Conservation (phyloP, 176 grass and related monocot genomes). For the Avena insularis region DNA sequence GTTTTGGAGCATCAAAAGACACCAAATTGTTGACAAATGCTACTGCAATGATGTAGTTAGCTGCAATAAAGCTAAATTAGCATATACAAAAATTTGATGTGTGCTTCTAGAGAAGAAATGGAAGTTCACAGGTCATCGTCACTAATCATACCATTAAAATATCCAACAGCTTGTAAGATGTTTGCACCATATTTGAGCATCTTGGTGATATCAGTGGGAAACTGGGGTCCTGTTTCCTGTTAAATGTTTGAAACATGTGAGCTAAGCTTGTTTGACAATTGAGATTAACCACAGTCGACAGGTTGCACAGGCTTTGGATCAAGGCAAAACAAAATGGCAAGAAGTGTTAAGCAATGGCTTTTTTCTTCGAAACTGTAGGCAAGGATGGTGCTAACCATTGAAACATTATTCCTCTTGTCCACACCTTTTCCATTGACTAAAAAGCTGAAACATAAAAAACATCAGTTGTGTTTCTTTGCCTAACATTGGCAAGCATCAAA, state of each 20-base stretch:
- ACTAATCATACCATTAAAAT: constrained; percentile 74
- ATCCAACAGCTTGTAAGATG: constrained; percentile 91
- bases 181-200: constrained; percentile 99
- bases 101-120: constrained; percentile 21
- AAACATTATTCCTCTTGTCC: constrained; percentile 87
- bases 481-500: constrained; percentile 28
- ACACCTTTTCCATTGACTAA: constrained; percentile 91
- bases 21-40: constrained; percentile 62
- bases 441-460: constrained; percentile 68
- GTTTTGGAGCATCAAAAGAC: constrained; percentile 49
- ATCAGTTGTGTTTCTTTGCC: constrained; percentile 28
- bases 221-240: constrained; percentile 87
- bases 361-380: constrained; percentile 1
- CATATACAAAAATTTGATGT: constrained; percentile 14
- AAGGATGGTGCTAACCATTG: constrained; percentile 63
- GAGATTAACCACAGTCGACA: constrained; percentile 13
- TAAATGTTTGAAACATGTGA: constrained; percentile 28
- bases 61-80: constrained; percentile 54
- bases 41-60: constrained; percentile 81
- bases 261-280: constrained; percentile 19
- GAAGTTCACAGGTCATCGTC: constrained; percentile 18
- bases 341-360: constrained; percentile 9
- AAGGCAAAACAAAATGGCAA: constrained; percentile 33
- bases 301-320: background rate
- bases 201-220: constrained; percentile 93